phyloP scores from a whole-genome alignment of 768 basidiomycete species.

The Crucibulum laeve region DNA sequence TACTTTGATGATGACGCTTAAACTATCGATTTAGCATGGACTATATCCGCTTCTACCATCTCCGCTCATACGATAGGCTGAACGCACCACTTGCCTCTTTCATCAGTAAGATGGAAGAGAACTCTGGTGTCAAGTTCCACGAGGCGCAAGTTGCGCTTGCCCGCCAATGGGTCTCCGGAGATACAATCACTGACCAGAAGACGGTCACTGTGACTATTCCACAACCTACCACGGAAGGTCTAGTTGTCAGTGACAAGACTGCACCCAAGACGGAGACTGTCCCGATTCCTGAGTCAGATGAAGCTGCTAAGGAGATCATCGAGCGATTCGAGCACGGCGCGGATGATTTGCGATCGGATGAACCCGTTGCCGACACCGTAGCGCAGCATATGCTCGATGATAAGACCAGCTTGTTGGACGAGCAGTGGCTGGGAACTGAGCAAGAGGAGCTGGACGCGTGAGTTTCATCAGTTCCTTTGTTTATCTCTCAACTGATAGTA shows the following conservation, averaged over 20 bases:
- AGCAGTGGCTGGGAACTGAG: conserved; percentile 80
- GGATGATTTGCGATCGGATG: conserved; percentile 47
- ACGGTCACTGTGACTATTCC: conserved; percentile 59
- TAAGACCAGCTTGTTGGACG: conserved; percentile 56
- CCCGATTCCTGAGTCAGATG: conserved; percentile 57
- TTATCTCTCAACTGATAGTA: conserved; percentile 3
- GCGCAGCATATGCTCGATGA: conserved; percentile 76
- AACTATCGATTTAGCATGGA: conserved; percentile 46
- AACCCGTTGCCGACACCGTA: conserved; percentile 69
- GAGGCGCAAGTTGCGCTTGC: conserved; percentile 85
- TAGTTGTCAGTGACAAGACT: conserved; percentile 50
- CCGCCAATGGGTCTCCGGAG: conserved; percentile 65
- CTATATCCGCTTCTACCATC: conserved; percentile 89
- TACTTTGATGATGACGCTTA: not conserved
- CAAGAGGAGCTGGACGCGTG: conserved; percentile 80
- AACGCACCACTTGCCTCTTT: conserved; percentile 59
- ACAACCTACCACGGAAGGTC: conserved; percentile 41
- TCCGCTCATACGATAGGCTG: conserved; percentile 88
- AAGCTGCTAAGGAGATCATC: conserved; percentile 68
- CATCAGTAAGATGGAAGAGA: conserved; percentile 67
- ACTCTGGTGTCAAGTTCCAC: conserved; percentile 76
- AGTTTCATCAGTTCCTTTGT: conserved; percentile 25
- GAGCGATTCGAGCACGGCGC: conserved; percentile 70
- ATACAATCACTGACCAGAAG: conserved; percentile 34
- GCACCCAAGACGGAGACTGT: conserved; percentile 53